A percentile compares a stretch with the other conserved stretches of the same genome.
Conservation (phyloP, 2,329 filamentous ascomycete genomes). For the Talaromyces sp. region DNA sequence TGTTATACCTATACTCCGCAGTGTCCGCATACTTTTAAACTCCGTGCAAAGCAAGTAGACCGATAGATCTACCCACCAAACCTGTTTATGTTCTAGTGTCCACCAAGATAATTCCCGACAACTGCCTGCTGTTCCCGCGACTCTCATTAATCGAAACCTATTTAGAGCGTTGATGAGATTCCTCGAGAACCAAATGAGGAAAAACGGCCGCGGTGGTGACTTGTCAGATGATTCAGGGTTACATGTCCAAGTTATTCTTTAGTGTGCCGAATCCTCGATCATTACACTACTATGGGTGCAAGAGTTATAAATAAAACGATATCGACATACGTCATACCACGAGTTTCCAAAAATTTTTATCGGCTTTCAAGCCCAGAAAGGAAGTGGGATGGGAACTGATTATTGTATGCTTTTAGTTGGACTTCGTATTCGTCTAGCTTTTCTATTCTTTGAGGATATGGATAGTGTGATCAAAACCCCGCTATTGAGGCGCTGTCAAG, state of each 20-base stretch:
- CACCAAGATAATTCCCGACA: not conserved
- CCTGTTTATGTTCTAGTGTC: not conserved
- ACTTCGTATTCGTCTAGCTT: not conserved
- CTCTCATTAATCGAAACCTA: not conserved
- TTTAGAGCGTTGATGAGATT: not conserved
- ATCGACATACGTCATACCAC: not conserved
- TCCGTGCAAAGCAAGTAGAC: not conserved
- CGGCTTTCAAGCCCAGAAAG: not conserved
- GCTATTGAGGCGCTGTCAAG: not conserved
- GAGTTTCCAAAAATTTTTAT: not conserved
- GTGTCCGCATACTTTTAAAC: not conserved
- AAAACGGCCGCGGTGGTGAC: not conserved
- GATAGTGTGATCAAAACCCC: not conserved
- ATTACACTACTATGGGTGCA: not conserved
- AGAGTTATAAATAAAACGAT: not conserved
- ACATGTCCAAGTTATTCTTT: not conserved
- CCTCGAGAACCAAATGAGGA: not conserved
- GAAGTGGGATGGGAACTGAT: not conserved
- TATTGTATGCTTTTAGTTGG: not conserved
- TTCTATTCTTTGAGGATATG: not conserved
- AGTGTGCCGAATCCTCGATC: not conserved
- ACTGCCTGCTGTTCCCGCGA: not conserved
- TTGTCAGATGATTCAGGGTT: constrained; percentile 12
- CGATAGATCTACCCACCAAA: not conserved
- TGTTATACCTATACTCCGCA: not conserved